Evolutionary conservation across 2,329 filamentous ascomycete species (phyloP), one percentile per base, ranked within the genome.

Genomic region (Fusarium mangiferae): DNA sequence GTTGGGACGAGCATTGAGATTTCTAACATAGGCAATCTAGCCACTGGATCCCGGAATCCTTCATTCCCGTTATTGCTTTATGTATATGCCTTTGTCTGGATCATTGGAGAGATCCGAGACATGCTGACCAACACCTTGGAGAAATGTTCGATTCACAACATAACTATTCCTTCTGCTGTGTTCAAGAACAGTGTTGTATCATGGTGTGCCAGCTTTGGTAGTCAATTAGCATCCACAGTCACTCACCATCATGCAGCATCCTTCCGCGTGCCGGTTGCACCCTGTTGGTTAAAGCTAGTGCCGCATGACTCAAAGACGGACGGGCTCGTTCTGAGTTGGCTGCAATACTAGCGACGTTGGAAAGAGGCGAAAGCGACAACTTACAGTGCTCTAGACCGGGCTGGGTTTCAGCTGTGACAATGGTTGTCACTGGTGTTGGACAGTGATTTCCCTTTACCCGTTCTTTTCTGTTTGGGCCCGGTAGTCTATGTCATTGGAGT

Each of bases 231-330:
- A 42, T 17, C 22, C 38, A 26, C 30, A 49, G n/a, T 26, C 39
- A 28, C 28, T n/a, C 49, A 42, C 33, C 65, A 46, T 57, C 39
- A 35, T 70, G 62, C 55, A 62, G 57, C 49, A 59, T 57, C 38
- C 44, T 56, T 52, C 39, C 42, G 62, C 38, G 35, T 61, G 49
- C 66, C 55, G 62, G 52, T 48, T 62, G 38, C 49, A 74, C 62
- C 67, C 71, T 72, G 62, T 68, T 74, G 67, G 62, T 52, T 55
- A 66, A 59, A 62, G 39, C 55, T 51, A 65, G 49, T 44, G 62
- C 55, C 55, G 45, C 59, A 68, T 72, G 71, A 68, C 65, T 59
- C 66, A 44, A 52, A 48, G 41, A 59, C 41, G 28, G 36, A 45
- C 59, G 33, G 48, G 39, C 38, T 51, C 51, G 26, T 38, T 52